Evolutionary conservation across 2,329 filamentous ascomycete genomes (phyloP).

Genomic region (Penicillium paneum): DNA sequence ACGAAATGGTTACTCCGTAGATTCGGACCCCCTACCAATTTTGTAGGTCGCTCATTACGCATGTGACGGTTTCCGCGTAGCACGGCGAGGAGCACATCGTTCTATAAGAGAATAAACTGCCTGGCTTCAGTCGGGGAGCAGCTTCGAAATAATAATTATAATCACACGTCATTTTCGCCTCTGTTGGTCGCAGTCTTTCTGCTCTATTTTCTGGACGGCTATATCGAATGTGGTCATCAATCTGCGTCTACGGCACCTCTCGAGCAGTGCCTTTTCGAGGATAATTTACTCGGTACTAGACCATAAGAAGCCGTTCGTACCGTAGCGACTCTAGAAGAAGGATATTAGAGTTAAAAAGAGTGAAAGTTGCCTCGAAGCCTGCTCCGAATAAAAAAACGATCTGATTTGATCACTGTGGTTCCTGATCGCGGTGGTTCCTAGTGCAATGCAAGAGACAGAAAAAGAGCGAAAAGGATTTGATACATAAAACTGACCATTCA

Average conservation of each 20-base stretch:
- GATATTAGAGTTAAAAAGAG: not conserved
- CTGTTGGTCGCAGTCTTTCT: conserved; percentile 45
- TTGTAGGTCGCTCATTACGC: too few relatives aligned
- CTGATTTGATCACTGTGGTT: conserved; percentile 14
- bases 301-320: too few relatives aligned
- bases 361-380: conserved; percentile 17
- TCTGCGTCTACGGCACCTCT: conserved; percentile 29
- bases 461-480: not conserved
- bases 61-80: not conserved
- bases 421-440: conserved; percentile 1
- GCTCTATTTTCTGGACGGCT: conserved; percentile 44
- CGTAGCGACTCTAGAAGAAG: too few relatives aligned
- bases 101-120: conserved; percentile 9
- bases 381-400: conserved; percentile 13
- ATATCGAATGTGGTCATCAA: conserved; percentile 35
- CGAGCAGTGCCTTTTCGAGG: too few relatives aligned
- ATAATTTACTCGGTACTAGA: too few relatives aligned
- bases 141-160: conserved; percentile 33
- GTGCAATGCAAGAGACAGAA: not conserved
- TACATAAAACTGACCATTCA: not conserved
- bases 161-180: conserved; percentile 30
- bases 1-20: too few relatives aligned
- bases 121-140: conserved; percentile 23
- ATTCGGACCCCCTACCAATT: too few relatives aligned
- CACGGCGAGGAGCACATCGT: conserved; percentile 9